Evolutionary conservation across 164 flowering plant genomes (phyloP).

Genomic region (Euptelea pleiosperma): DNA sequence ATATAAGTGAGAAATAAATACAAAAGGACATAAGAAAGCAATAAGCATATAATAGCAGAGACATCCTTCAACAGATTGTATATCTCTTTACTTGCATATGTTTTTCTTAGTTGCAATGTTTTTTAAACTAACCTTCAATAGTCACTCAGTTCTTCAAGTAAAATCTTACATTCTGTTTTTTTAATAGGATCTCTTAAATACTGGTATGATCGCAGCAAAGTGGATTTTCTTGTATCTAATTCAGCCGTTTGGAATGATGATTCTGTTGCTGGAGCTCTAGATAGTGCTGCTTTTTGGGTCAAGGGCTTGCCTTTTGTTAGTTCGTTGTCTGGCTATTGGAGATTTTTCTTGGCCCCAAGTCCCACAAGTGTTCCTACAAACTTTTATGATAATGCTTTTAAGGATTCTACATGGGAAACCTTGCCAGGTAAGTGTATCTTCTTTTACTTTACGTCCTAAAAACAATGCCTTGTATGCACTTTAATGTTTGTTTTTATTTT

Average conservation of each 20-base stretch:
- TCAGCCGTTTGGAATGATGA: conserved; percentile 88
- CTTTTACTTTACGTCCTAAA: background rate
- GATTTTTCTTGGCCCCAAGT: conserved; percentile 62
- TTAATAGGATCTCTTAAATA: conserved; percentile 70
- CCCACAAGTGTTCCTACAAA: conserved; percentile 56
- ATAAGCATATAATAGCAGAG: no score
- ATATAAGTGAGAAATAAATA: no score
- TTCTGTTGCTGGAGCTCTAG: conserved; percentile 74
- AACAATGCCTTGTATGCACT: background rate
- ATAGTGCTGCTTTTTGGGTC: conserved; percentile 79
- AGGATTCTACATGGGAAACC: conserved; percentile 68
- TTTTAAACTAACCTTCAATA: background rate
- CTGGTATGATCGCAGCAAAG: conserved; percentile 85
- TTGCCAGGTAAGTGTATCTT: conserved; percentile 58
- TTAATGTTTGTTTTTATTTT: background rate
- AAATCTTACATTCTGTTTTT: conserved; percentile 8
- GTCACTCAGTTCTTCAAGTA: background rate
- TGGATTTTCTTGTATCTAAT: conserved; percentile 48
- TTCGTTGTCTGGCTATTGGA: conserved; percentile 90
- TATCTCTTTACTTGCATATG: background rate
- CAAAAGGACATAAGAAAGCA: no score
- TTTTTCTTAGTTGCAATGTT: background rate
- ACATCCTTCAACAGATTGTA: background rate
- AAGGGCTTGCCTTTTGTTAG: conserved; percentile 77
- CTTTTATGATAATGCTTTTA: conserved; percentile 50